Base-by-base conservation (phyloP, 495 filamentous ascomycete species). In the Hypoxylon perforatum region DNA sequence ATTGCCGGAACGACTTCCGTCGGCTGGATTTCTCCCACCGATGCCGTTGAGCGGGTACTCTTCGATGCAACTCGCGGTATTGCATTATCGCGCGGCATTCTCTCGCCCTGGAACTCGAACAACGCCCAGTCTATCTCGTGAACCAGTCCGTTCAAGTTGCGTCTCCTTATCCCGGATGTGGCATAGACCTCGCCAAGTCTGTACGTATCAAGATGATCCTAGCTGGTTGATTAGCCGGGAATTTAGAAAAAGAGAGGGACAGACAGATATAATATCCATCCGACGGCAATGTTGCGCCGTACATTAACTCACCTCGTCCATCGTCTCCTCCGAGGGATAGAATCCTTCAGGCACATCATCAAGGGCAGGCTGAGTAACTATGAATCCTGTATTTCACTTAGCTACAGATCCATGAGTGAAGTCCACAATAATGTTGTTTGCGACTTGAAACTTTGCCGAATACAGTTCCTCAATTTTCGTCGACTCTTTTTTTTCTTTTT, bases 41-140 rank as follows among this genome's bases (percentile, higher is more conserved):
- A 60, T 12, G 55, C 57, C 4, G 57, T 70, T 39, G 76, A 73
- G 75, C 60, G 74, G 65, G 48, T 72, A 71, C 10, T 76, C 66
- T n/a, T 81, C 80, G 52, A 85, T 78, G 59, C 84, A 73, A 88
- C 67, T 28, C 61, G 63, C 10, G 79, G 79, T 9, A 84, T 87
- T 12, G 86, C 77, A 66, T 96, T 96, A 39, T 86, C 82, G 0
- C 83, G 80, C n/a, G 92, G 90, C 53, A 88, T 80, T 11, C 94
- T 87, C 15, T 87, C 82, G 7, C 88, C 80, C 17, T 89, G 78
- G 50, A 98, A 90, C 71, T 93, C 90, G 61, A 98, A 91, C 9
- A 98, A 78, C 0, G 94, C 93, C 94, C 94, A 98, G 74, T 98
- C 94, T 61, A 98, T 93, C 74, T 98, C 94, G 69, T 98, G 94